Percentiles rank a stretch among this genome's conserved stretches.
Conservation (phyloP, 177 flowering plant genomes). For the Vitis hybrid region DNA sequence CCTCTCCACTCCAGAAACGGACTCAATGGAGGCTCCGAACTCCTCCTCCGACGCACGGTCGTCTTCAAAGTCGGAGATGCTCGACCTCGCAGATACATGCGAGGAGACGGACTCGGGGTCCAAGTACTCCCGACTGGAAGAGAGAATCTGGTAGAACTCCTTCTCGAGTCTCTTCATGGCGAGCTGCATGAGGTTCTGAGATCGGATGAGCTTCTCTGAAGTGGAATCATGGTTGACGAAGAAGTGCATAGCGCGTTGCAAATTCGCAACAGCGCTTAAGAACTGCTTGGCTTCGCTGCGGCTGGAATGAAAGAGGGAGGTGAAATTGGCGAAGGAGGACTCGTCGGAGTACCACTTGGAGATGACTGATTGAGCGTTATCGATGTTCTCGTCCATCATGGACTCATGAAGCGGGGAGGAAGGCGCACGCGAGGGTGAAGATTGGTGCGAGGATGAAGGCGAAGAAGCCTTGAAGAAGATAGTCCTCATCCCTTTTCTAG, state of each 20-base stretch:
- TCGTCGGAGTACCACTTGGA: constrained; percentile 42
- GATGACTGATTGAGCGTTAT: constrained; percentile 43
- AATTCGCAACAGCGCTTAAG: constrained; percentile 37
- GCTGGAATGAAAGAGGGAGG: constrained; percentile 47
- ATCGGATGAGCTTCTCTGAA: constrained; percentile 41
- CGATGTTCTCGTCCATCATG: constrained; percentile 53
- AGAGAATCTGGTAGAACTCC: constrained; percentile 68
- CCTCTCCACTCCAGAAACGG: constrained; percentile 36
- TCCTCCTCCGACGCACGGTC: constrained; percentile 43
- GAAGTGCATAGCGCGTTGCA: constrained; percentile 69
- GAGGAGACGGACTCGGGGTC: constrained; percentile 61
- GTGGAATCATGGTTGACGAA: constrained; percentile 25
- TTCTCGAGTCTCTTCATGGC: constrained; percentile 73
- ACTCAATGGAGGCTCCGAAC: constrained; percentile 15
- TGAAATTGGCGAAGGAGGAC: constrained; percentile 19
- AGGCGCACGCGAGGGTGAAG: constrained; percentile 15
- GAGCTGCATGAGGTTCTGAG: constrained; percentile 60
- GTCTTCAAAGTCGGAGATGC: constrained; percentile 42
- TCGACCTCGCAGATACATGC: constrained; percentile 40
- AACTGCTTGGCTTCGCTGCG: constrained; percentile 56
- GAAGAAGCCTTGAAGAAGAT: constrained; percentile 32
- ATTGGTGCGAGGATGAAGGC: constrained; percentile 10
- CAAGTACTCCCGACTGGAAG: constrained; percentile 46
- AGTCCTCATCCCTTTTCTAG: constrained; percentile 42
- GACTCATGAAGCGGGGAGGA: constrained; percentile 34